Base-by-base conservation (phyloP, 129 eudicot genomes). In the Dittrichia graveolens region DNA sequence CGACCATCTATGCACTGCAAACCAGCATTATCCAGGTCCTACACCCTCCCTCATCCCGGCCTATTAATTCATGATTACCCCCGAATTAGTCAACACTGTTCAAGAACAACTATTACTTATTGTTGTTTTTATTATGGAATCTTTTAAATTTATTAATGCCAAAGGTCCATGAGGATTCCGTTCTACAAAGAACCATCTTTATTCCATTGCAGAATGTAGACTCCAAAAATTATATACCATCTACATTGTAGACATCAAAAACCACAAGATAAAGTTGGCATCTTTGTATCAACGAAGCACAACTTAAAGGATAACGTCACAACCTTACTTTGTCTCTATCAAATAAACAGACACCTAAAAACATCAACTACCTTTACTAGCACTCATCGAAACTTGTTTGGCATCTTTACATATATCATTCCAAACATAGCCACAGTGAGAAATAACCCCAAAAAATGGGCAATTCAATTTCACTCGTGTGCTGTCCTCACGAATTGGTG, bases 401-500 rank as follows among this genome's bases (percentile, higher is more conserved):
- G 69, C 41, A 45, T 41, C 65, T 69, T 61, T 61, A 38, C 56
- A 41, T 61, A 77, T 69, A 77, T 70, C 61, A 61, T 52, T 61
- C 71, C 57, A 14, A 69, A 69, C 42, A 47, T 15, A 41, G 31
- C 31, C 31, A 16, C 46, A 41, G 5, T 45, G 1, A 13, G 7
- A 63, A 54, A 15, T 5, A 58, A 11, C 2, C 19, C 40, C 8
- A 12, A 61, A 64, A 64, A 48, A 80, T 80, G 84, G 84, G 84
- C 11, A 74, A 67, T 34, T 80, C 80, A 1, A 56, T 80, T 37
- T 60, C 83, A 24, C 49, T 60, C 8, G 24, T 61, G 9, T 80
- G 84, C 19, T 80, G 84, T 44, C 67, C 67, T 46, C 56, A 74
- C 11, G 72, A 80, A 52, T 68, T 75, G 13, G 24, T 19, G 53